These are phyloP conservation scores for Phytopythium mirpurense DNA, from an alignment of 352 stramenopile genomes.

Conservation along the genomic window DNA sequence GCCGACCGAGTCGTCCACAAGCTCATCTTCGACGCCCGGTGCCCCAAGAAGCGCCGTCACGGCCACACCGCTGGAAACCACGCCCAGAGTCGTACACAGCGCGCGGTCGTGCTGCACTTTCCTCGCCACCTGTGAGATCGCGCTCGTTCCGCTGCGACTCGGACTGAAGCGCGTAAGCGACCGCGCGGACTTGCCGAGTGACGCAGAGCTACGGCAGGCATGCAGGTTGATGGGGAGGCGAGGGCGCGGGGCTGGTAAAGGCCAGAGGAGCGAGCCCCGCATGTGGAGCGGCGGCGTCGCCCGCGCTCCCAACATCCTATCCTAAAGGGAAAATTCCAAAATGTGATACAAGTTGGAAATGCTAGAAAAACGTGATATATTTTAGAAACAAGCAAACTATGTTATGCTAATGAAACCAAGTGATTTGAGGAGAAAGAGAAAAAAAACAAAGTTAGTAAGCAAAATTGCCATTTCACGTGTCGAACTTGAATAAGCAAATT, in stretches of 20 bases:
- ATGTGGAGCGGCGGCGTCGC: background rate
- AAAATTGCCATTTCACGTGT: no score
- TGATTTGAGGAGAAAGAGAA: no score
- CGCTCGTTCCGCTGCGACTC: background rate
- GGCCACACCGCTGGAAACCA: constrained; percentile 38
- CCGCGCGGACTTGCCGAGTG: background rate
- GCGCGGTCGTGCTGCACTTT: constrained; percentile 28
- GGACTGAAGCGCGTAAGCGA: background rate
- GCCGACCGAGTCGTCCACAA: background rate
- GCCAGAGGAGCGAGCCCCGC: background rate
- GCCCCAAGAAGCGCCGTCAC: constrained; percentile 24
- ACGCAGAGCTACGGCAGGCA: background rate
- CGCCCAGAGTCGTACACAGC: constrained; percentile 44
- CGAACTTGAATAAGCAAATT: no score
- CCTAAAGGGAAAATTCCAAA: no score
- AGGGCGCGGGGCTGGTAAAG: background rate
- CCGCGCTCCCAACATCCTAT: background rate
- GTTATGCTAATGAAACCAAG: no score
- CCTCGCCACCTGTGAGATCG: background rate
- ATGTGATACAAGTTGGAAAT: no score
- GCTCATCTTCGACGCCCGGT: background rate
- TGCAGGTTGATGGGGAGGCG: no score
- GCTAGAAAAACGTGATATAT: no score
- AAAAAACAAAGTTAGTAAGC: no score
- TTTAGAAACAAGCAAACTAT: no score